Base-by-base conservation (phyloP, 2,329 filamentous ascomycete species). In the Ambrosiella xylebori region DNA sequence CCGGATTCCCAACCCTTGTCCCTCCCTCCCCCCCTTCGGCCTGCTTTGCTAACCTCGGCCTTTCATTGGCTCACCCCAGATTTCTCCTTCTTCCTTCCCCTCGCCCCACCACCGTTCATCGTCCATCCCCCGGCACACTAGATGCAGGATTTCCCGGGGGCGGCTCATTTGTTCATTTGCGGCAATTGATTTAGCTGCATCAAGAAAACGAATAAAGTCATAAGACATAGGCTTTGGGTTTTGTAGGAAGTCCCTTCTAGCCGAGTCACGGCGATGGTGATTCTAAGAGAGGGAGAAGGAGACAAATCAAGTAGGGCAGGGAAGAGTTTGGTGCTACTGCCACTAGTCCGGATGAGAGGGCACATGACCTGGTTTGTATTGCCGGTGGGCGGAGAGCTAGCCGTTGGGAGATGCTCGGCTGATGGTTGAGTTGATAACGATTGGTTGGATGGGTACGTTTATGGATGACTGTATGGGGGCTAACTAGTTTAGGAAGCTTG, bases 31-130 rank as follows among this genome's bases (percentile, higher is more conserved):
- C 45, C 17, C 47, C 35, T 7, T 41, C 39, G 39, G 39, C 4
- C 37, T 57, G 45, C 35, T 35, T 58, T 54, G 44, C 54, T 59
- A 59, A 57, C 58, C 58, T 59, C 58, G 58, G 58, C 58, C 58
- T 52, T 54, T 19, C 19, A 57, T 57, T 59, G 49, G 58, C 54
- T 39, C 15, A 15, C 49, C 38, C 57, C 41, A 39, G 38, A 54
- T n/a, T 54, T 49, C 49, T 38, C 11, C n/a, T 37, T 58, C 36
- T 12, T 13, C 40, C 37, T 13, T 27, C 39, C 40, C 36, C 19
- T n/a, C 37, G 13, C 39, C 11, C 41, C 41, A 27, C 15, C 44
- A 39, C 36, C 56, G 35, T 40, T 1, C 35, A 15, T 15, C 19
- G 15, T 44, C 47, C 47, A 12, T 35, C 6, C 47, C 17, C 12